Evolutionary conservation across 1,139 yeast genomes (phyloP), one percentile per base, ranked within the genome.

Genomic region (Yamadazyma dushanensis): DNA sequence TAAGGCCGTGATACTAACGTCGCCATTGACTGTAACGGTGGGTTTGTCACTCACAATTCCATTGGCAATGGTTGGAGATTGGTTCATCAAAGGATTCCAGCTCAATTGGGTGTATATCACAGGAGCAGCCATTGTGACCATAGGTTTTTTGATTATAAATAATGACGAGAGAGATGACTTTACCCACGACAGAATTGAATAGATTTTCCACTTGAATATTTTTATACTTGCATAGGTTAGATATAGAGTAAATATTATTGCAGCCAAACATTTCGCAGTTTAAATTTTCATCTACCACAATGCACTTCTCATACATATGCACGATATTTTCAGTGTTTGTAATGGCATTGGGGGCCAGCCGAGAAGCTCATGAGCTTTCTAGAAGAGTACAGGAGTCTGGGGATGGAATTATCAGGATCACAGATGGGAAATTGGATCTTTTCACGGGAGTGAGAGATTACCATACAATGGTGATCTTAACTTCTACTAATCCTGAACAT

Each of bases 21-120:
- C 94, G 33, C 98, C 98, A 0, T 69, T 92, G 44, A 90, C 96
- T 0, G 97, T 90, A 2, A 92, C 98, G 0, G 95, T 92, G 7
- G 98, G 98, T 0, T 69, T 92, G 29, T 83, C 96, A 18, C 78
- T 92, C 47, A 89, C 97, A 0, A 92, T 92, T 19, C 98, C 98
- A 0, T 72, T 92, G 40, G 96, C 97, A 1, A 85, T 92, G 87
- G 60, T 88, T 15, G 96, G 97, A 18, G 98, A 92, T 54, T 74
- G 89, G 65, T 41, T 87, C 3, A 65, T 89, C 46, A 83, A 85
- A 53, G 78, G 77, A 23, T 80, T 84, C 46, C 57, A 65, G 25
- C 73, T 86, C 46, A 74, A 85, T 26, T 47, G 71, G 40, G 55
- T 78, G 41, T 92, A 92, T 56, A 63, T 84, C 17, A 53, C 83